Base-by-base conservation (phyloP, 768 basidiomycete species). In the Scleroderma bovista region DNA sequence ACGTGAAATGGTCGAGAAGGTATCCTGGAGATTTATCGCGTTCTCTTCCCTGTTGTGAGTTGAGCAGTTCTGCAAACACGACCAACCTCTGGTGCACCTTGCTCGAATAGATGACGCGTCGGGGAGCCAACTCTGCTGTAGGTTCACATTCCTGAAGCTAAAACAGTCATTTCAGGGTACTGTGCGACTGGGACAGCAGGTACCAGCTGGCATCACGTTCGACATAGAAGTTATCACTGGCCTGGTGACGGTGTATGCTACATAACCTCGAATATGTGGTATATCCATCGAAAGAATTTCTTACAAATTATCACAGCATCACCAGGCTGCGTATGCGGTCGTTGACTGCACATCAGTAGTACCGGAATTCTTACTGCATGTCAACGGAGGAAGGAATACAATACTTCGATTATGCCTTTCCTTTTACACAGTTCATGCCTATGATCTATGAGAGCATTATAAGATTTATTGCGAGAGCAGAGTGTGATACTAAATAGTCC, bases 261-360 rank as follows among this genome's bases (percentile, higher is more conserved):
- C 88, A 0, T 88, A 90, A 81, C 88, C 73, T 92, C 13, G 88
- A 91, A 87, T 86, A 42, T 41, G 79, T 73, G 22, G n/a, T 40
- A 16, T 42, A 15, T 22, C 12, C 13, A 16, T 24, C 41, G 15
- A 16, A 24, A 6, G 9, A n/a, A n/a, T n/a, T n/a, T 29, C 22
- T 23, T 12, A 16, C 24, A 11, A 24, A 36, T 15, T 17, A 5
- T 12, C 19, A 13, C 56, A 95, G 93, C 62, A 93, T 97, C 26
- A 81, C 97, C 69, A 99, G 98, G 71, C 98, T 95, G 10, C 82
- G 95, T 22, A 99, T 98, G 96, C 96, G 98, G 68, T 85, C 91
- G 6, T 75, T 99, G 10, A 78, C 80, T 49, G 96, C 95, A 1
- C 75, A 79, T 10, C 69, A 75, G n/a, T n/a, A n/a, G n/a, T n/a